A percentile compares a stretch with the other conserved stretches of the same genome.
Conservation (phyloP, 2,329 filamentous ascomycete species). For the Escovopsis weberi region DNA sequence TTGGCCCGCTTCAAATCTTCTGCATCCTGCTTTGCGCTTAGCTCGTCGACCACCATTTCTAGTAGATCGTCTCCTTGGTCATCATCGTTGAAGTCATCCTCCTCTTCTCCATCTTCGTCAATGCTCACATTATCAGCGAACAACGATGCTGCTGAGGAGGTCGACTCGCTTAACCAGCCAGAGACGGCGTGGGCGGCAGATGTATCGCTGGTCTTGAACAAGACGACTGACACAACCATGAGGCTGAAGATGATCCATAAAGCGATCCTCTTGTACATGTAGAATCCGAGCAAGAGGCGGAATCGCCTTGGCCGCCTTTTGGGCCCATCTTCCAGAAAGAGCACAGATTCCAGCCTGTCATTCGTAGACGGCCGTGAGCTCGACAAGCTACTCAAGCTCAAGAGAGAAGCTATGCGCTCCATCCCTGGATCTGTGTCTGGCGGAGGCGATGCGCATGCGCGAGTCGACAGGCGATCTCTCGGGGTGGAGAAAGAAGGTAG, state of each 20-base stretch:
- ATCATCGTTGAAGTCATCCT: neutral
- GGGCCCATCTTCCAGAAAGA: slow-evolving; percentile 16
- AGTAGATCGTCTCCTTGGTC: neutral
- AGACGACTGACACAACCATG: slow-evolving; percentile 24
- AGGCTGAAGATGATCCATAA: slow-evolving; percentile 33
- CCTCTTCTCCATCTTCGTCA: neutral
- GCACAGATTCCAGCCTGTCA: slow-evolving; percentile 19
- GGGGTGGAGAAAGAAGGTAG: neutral
- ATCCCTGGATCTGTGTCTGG: slow-evolving; percentile 7
- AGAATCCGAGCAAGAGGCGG: slow-evolving; percentile 33
- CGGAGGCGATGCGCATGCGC: neutral
- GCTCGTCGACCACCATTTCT: slow-evolving; percentile 4
- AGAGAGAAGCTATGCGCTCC: slow-evolving; percentile 16
- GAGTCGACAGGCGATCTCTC: neutral
- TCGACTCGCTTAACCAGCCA: neutral
- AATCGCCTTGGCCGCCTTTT: slow-evolving; percentile 26
- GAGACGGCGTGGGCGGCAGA: slow-evolving; percentile 3
- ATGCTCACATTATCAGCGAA: neutral
- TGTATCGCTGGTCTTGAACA: slow-evolving; percentile 21
- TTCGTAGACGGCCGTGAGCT: slow-evolving; percentile 17
- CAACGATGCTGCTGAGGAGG: too few species aligned
- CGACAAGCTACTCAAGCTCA: slow-evolving; percentile 21
- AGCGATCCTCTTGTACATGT: slow-evolving; percentile 36
- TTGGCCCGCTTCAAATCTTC: slow-evolving; percentile 14
- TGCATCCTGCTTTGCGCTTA: slow-evolving; percentile 10